Evolutionary conservation across 208 protist species (phyloP), one percentile per base, ranked within the genome.

Genomic region (Leishmania martiniquensis): DNA sequence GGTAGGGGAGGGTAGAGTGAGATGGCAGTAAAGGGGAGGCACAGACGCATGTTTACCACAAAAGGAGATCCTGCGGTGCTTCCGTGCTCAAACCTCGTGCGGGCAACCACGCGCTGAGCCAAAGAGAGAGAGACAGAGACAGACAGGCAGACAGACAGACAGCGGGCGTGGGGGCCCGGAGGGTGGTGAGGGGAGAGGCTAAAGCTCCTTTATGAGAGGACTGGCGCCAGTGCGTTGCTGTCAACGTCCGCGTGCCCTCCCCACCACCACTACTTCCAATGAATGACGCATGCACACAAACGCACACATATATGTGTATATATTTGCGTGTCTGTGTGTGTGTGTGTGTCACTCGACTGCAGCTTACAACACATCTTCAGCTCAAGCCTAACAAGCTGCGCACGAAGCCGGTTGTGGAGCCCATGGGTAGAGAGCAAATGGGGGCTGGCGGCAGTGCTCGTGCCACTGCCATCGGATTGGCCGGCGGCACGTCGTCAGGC

Each of bases 361-460:
- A 25, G 13, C 44, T 59, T 9, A 29, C 37, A 20, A 47, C 17
- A 34, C 25, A 4, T 20, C 54, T 9, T 76, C 51, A 83, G 49
- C 42, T 83, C 10, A 83, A n/a, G 4, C 79, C 79, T 47, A 83
- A 42, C 1, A 83, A 68, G 5, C 74, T 76, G 62, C 79, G 65
- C 44, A 72, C 76, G 44, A 83, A 83, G 7, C 79, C 79, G n/a
- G 74, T 79, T 2, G 79, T 72, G 4, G 79, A 79, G 20, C 76
- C 66, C 79, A 83, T 83, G 32, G 79, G 73, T 55, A 83, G 29
- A 47, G 32, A 39, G 52, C 74, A 83, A 47, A 65, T 70, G 22
- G n/a, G 37, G 72, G 12, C 39, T 37, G 42, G 39, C 22, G 7
- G 29, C 32, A 22, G 51, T 10, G 62, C 25, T 70, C 20, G 15